These are phyloP conservation scores for Penicillium sp. DNA, from an alignment of 2,329 filamentous ascomycete genomes.

Conservation along the genomic window DNA sequence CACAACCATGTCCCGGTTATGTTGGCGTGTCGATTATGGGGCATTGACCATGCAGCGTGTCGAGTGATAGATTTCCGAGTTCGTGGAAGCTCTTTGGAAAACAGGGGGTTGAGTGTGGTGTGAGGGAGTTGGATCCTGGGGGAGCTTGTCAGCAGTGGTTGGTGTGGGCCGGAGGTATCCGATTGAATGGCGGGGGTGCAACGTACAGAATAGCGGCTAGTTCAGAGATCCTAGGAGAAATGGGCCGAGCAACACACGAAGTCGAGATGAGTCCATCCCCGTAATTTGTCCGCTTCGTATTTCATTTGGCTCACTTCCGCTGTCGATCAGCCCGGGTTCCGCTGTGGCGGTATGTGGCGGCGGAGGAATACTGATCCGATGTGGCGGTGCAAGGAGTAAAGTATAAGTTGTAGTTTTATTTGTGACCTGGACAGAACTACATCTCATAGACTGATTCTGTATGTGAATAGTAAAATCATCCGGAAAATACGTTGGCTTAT, in stretches of 20 bases:
- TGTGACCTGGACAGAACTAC: background rate
- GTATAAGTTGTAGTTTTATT: background rate
- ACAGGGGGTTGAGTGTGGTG: slow-evolving; percentile 18
- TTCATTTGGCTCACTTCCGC: slow-evolving; percentile 30
- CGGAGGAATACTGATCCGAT: slow-evolving; percentile 33
- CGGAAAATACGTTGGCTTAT: background rate
- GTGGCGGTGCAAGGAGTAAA: slow-evolving; percentile 21
- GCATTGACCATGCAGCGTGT: slow-evolving; percentile 23
- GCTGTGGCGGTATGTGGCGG: slow-evolving; percentile 18
- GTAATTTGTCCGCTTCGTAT: slow-evolving; percentile 10
- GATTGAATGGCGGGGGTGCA: background rate
- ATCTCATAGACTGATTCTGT: background rate
- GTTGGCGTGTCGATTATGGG: slow-evolving; percentile 14
- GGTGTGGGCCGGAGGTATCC: background rate
- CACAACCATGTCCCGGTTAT: slow-evolving; percentile 30
- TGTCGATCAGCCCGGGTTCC: slow-evolving; percentile 29
- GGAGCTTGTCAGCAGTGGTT: slow-evolving; percentile 14
- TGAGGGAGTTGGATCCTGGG: slow-evolving; percentile 6
- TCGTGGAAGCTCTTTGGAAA: slow-evolving; percentile 13
- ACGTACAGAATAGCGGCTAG: slow-evolving; percentile 1
- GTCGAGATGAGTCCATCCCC: slow-evolving; percentile 15
- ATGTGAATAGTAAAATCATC: background rate
- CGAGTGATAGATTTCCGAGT: background rate
- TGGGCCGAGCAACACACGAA: slow-evolving; percentile 2
- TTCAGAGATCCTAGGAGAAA: background rate